Evolutionary conservation across 148 eudicot genomes (phyloP).

Genomic region (Silene conica): DNA sequence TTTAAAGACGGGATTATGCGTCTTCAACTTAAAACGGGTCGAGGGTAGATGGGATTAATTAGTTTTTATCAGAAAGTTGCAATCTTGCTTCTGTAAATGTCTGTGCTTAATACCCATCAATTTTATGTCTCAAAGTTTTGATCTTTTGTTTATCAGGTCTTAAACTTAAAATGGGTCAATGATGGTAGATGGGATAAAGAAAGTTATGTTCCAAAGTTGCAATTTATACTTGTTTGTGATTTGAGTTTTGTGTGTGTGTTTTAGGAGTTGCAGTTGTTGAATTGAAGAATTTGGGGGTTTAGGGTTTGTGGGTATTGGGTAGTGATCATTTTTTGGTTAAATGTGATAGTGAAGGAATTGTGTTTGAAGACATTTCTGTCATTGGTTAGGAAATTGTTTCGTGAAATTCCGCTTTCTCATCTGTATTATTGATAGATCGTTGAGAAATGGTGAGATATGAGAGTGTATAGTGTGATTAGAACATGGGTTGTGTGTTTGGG

Average conservation of each 20-base stretch:
- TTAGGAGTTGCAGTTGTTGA: constrained; percentile 15
- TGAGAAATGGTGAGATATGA: constrained; percentile 46
- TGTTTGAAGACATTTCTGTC: too few species aligned
- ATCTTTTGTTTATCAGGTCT: too few species aligned
- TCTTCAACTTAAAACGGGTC: too few species aligned
- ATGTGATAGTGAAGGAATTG: constrained; percentile 3
- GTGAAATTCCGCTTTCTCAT: too few species aligned
- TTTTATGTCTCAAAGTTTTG: not conserved
- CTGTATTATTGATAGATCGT: constrained; percentile 4
- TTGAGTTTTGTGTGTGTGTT: constrained; percentile 22
- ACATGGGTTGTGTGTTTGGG: constrained; percentile 77
- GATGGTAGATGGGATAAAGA: too few species aligned
- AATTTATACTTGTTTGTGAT: constrained; percentile 10
- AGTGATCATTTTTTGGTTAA: constrained; percentile 6
- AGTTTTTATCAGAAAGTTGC: constrained; percentile 1
- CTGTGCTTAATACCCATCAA: not conserved
- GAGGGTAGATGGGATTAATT: too few species aligned
- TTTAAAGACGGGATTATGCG: too few species aligned
- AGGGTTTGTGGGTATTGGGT: constrained; percentile 38
- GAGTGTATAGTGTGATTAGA: constrained; percentile 25
- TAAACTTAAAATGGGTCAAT: too few species aligned
- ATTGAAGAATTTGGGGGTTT: constrained; percentile 29
- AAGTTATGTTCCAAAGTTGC: not conserved
- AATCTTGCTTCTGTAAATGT: not conserved
- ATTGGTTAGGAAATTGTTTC: too few species aligned